A percentile compares a stretch with the other conserved stretches of the same genome.
Conservation (phyloP, 2,329 filamentous ascomycete genomes). For the Microsporum canis region DNA sequence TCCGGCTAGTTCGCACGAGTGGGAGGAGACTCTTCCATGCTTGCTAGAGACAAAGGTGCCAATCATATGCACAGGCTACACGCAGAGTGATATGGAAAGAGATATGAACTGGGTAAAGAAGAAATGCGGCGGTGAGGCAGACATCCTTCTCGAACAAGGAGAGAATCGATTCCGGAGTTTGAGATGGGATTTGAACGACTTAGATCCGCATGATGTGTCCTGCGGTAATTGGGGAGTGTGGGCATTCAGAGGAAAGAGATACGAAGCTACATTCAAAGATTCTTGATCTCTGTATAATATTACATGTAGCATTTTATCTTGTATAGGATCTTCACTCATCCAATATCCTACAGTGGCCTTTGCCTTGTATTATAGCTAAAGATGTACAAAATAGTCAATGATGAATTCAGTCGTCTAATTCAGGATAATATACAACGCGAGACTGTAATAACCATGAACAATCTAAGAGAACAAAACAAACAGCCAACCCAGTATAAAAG, state of each 20-base stretch:
- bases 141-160: conserved; percentile 79
- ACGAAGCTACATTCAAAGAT: conserved; percentile 30
- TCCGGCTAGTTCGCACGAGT: conserved; percentile 84
- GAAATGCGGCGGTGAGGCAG: conserved; percentile 79
- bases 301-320: neutral
- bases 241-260: conserved; percentile 86
- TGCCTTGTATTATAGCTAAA: neutral
- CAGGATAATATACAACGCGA: neutral
- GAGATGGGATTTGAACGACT: conserved; percentile 92
- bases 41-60: conserved; percentile 92
- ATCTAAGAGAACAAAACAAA: neutral
- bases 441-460: neutral
- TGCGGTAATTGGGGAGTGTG: conserved; percentile 96
- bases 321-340: conserved; percentile 4
- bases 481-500: neutral
- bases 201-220: conserved; percentile 85
- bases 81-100: conserved; percentile 84
- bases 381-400: neutral
- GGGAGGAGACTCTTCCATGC: conserved; percentile 79
- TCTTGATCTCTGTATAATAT: conserved; percentile 9
- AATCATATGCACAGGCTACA: conserved; percentile 90
- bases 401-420: neutral
- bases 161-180: conserved; percentile 91
- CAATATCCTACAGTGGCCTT: neutral
- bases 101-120: conserved; percentile 84